Base-by-base conservation (phyloP, 345 rosid species). In the Cardamine chenopodiifolia region DNA sequence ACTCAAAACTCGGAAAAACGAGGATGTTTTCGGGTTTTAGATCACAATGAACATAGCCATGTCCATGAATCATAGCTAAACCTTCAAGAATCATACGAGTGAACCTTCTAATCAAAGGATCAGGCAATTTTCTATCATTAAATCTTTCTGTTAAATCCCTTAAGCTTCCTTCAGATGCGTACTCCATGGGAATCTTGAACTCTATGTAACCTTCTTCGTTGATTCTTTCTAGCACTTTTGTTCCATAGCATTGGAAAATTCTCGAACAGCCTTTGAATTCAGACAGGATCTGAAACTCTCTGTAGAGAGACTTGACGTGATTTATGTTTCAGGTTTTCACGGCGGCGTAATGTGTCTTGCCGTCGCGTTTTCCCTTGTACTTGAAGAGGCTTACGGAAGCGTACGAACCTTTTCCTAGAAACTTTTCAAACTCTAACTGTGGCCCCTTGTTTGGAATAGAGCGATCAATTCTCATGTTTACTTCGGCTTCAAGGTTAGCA, bases 1-100 rank as follows among this genome's bases (percentile, higher is more conserved):
- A 57, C 8, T 17, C 62, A 0, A 26, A 28, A 28, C 0, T 18
- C 2, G 66, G 26, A 22, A 66, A 55, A 18, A 83, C 71, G 4
- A 82, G 63, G 5, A 84, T 44, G 45, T 84, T 82, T 5, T 78
- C 79, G 0, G 84, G 87, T 53, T 84, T 84, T 19, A 84, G 40
- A 55, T 55, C 61, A 17, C 61, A 55, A 32, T 55, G 61, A 55
- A 55, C 61, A 55, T 55, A 55, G 1, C 82, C 82, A 22, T 8
- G 44, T 0, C 34, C 57, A 12, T 82, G 84, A 42, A 82, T 60
- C 20, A 63, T 34, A 4, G 13, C 3, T 34, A 84, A 31, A 15
- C 83, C 87, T 26, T 69, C 64, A 1, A 84, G 82, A 63, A 82
- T 17, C 40, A 28, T 71, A 59, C 66, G 65, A 0, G 82, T 74